Evolutionary conservation across 345 rosid genomes (phyloP).

Genomic region (Barbarea vulgaris): DNA sequence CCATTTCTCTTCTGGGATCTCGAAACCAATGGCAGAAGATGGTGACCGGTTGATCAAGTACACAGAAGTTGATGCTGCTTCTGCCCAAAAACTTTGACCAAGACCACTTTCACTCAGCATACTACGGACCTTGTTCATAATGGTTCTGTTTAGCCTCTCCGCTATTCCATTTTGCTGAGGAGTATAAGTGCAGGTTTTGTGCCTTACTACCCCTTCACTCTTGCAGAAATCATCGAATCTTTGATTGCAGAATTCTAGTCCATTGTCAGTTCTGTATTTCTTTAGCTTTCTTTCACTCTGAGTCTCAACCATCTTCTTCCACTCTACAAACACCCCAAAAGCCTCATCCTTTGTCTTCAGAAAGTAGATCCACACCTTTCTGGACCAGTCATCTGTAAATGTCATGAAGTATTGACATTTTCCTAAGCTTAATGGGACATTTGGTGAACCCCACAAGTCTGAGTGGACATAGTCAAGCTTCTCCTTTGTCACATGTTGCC

Average conservation of each 20-base stretch:
- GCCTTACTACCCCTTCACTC: background rate
- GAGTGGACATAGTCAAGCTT: background rate
- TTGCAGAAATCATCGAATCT: background rate
- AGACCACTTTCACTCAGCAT: no score
- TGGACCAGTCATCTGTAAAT: background rate
- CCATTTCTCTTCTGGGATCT: no score
- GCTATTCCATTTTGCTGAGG: background rate
- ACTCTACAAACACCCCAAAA: accelerated
- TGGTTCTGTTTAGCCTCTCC: no score
- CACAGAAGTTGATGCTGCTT: background rate
- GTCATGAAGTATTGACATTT: background rate
- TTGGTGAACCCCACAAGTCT: background rate
- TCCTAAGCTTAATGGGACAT: background rate
- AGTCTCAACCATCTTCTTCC: background rate
- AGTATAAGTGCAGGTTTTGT: background rate
- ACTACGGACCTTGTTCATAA: no score
- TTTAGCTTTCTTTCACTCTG: background rate
- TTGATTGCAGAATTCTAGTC: background rate
- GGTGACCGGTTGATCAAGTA: no score
- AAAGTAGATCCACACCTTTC: background rate
- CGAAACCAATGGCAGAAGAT: no score
- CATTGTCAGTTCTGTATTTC: background rate
- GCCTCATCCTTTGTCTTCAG: background rate
- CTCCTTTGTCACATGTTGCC: background rate
- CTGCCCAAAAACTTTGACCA: no score